These are phyloP conservation scores for Chaetoceros tenuissimus DNA, from an alignment of 108 stramenopile genomes.

Conservation along the genomic window DNA sequence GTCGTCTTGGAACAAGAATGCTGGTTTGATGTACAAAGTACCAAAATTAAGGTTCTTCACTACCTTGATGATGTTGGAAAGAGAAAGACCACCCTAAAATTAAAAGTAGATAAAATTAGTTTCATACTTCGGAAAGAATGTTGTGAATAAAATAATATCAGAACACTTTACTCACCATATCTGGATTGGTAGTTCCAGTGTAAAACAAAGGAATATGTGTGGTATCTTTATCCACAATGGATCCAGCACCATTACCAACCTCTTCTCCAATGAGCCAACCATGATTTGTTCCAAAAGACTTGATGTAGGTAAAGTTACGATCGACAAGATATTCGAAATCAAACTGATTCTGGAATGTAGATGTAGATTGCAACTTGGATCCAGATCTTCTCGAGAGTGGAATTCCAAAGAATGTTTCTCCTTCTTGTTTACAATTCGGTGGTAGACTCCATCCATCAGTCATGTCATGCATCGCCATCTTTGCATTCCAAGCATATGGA, in stretches of 20 bases:
- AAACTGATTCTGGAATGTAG: constrained; percentile 75
- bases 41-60: constrained; percentile 74
- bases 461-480: constrained; percentile 81
- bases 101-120: constrained; percentile 8
- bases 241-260: constrained; percentile 66
- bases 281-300: constrained; percentile 71
- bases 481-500: constrained; percentile 71
- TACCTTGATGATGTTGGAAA: constrained; percentile 66
- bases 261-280: constrained; percentile 79
- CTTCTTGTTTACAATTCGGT: constrained; percentile 78
- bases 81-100: constrained; percentile 63
- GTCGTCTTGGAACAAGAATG: constrained; percentile 77
- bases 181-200: constrained; percentile 67
- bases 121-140: background rate
- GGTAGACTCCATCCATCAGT: constrained; percentile 88
- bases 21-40: constrained; percentile 83
- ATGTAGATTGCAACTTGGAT: constrained; percentile 63
- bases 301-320: constrained; percentile 61
- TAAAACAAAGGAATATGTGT: constrained; percentile 84
- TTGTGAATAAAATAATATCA: background rate
- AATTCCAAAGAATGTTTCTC: constrained; percentile 87
- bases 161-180: constrained; percentile 42
- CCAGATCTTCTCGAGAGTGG: constrained; percentile 61
- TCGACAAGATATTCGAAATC: constrained; percentile 77
- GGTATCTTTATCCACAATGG: constrained; percentile 84